Evolutionary conservation across 345 rosid genomes (phyloP), one percentile per base, ranked within the genome.

Genomic region (Rhodomyrtus tomentosa): DNA sequence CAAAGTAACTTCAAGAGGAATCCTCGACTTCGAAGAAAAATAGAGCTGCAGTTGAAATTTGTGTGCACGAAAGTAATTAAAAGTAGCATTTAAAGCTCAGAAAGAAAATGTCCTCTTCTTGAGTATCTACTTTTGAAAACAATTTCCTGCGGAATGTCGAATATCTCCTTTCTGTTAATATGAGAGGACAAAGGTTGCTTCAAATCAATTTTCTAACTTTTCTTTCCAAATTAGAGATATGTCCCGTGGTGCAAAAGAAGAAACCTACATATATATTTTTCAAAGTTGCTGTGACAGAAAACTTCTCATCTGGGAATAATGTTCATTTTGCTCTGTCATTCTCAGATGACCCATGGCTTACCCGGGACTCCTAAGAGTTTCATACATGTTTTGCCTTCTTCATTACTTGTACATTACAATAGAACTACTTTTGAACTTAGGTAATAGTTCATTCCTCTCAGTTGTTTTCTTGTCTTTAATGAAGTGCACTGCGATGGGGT

Each of bases 401-500:
- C 1, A 12, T 68, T 36, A 36, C 79, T 36, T 68, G 45, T 36
- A 68, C 79, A 68, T 36, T 36, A 32, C 14, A 21, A 25, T 40
- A 36, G 25, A 68, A 68, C 36, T 82, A 84, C 81, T 82, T 83
- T 82, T 83, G 76, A 79, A 36, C 38, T 24, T 54, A 22, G 59
- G 76, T 53, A 50, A 54, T 49, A 15, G 11, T 16, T 42, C 29
- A 83, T 88, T 13, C 76, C 48, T 38, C 18, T 82, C 15, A 45
- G 52, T 52, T 49, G 54, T 24, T 76, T 53, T 81, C 48, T n/a
- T 27, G 18, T 82, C 25, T 48, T 25, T 7, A n/a, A 62, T 52
- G 50, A 74, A 95, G 99, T 91, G 93, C 86, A 80, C 89, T 97
- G 86, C 94, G 92, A 88, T 97, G 99, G 99, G 90, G 90, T 58